Base-by-base conservation (phyloP, 768 basidiomycete species). In the Lactarius hatsudake region DNA sequence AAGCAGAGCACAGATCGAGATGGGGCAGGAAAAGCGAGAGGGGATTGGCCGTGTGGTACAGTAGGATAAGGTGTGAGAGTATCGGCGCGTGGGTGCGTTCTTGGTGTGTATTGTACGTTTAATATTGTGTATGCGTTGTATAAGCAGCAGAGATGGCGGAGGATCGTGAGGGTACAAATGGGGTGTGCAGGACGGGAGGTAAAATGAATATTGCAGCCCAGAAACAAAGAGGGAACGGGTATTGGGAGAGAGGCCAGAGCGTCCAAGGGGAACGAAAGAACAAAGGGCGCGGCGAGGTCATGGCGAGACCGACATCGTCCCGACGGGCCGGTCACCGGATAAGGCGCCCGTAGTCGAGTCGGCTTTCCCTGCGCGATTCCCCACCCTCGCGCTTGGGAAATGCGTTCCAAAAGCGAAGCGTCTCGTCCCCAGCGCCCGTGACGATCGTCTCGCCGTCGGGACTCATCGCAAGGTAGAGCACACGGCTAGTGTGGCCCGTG, bases 371-470 rank as follows among this genome's bases (percentile, higher is more conserved):
- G 72, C 71, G 77, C 45, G 76, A 74, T 56, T 76, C 78, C 32
- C 75, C 74, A 45, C 74, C 76, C 63, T 87, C 88, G 70, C 80
- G 84, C 77, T 86, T 88, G n/a, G 92, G 91, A 74, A 99, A 98
- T 0, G 94, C 95, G 76, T 94, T 96, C 96, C 96, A 98, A 77
- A 98, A 98, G 69, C 95, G 79, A 62, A 99, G 79, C 4, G 96
- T 99, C 79, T 98, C 96, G 76, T 99, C 96, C 0, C 96, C 96
- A 0, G 96, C 96, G 18, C 96, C 96, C 0, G 96, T 98, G 32
- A 98, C 97, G 69, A 98, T 98, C 0, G 96, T 98, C 79, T 96
- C 94, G 20, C 96, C 95, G 72, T 97, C 96, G 0, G 96, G 96
- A 73, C 89, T 92, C 93, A 96, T 95, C 3, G 96, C 96, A n/a